phyloP scores from a whole-genome alignment of 768 basidiomycete species.

The Trametes punicea region DNA sequence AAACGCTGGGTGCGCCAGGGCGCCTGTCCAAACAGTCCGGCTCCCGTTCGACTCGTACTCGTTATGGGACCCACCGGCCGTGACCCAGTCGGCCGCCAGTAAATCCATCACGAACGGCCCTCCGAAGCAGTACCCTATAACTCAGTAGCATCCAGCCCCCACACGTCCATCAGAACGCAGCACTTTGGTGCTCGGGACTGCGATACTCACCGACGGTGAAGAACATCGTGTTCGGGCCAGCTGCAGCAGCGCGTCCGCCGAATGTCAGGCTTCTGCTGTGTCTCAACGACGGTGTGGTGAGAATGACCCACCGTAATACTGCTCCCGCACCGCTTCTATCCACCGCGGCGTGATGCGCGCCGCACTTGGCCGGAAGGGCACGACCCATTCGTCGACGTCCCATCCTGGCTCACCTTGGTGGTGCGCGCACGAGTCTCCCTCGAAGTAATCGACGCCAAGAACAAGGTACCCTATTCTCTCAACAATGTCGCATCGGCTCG shows the following conservation, averaged over 20 bases:
- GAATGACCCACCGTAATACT: constrained; percentile 50
- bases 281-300: no score
- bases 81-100: constrained; percentile 42
- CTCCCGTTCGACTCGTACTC: not conserved
- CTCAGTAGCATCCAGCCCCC: not conserved
- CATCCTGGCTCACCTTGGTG: constrained; percentile 34
- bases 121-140: constrained; percentile 56
- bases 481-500: not conserved
- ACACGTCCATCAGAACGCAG: not conserved
- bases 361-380: constrained; percentile 31
- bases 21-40: constrained; percentile 33
- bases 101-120: constrained; percentile 50
- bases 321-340: constrained; percentile 47
- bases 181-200: not conserved
- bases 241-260: constrained; percentile 12
- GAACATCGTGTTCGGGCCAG: constrained; percentile 21
- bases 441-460: constrained; percentile 61
- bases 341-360: constrained; percentile 44
- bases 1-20: constrained; percentile 54
- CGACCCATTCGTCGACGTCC: constrained; percentile 15
- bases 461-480: constrained; percentile 48
- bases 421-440: constrained; percentile 48
- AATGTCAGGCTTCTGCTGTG: no score
- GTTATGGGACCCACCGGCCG: constrained; percentile 38
- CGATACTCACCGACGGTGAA: constrained; percentile 14